A percentile compares a stretch with the other conserved stretches of the same genome.
Evolutionary conservation across 2,329 filamentous ascomycete species (phyloP).

Genomic region (Metarhizium brunneum): DNA sequence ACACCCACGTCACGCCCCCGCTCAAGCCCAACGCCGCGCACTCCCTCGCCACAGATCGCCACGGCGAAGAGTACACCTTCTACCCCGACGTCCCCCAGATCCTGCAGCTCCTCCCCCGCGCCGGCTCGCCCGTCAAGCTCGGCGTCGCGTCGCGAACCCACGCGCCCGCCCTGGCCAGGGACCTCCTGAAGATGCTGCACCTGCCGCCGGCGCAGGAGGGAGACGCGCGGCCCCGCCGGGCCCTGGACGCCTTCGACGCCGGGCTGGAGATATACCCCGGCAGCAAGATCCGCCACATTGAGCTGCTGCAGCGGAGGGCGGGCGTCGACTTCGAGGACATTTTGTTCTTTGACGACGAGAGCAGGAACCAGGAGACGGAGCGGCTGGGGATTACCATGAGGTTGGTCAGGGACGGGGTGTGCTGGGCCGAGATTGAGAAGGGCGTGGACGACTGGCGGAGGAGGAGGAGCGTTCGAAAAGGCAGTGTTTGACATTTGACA

Average conservation of each 20-base stretch:
- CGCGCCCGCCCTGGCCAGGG: constrained; percentile 68
- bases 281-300: constrained; percentile 80
- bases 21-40: constrained; percentile 40
- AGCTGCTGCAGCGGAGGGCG: constrained; percentile 60
- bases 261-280: constrained; percentile 62
- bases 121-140: constrained; percentile 41
- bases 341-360: constrained; percentile 94
- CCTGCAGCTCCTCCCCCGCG: constrained; percentile 37
- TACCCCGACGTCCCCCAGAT: constrained; percentile 61
- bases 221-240: constrained; percentile 27
- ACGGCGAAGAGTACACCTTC: constrained; percentile 60
- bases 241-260: constrained; percentile 51
- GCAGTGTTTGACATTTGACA: not conserved
- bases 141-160: constrained; percentile 74
- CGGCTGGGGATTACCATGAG: constrained; percentile 74
- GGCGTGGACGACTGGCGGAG: constrained; percentile 77
- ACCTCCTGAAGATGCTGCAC: constrained; percentile 70
- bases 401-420: constrained; percentile 71
- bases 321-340: constrained; percentile 71
- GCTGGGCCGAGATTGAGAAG: constrained; percentile 64
- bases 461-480: constrained; percentile 41
- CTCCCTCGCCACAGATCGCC: constrained; percentile 40
- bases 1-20: constrained; percentile 78
- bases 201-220: constrained; percentile 27
- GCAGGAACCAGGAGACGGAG: constrained; percentile 74